Percentiles rank a stretch among this genome's conserved stretches.
These are phyloP conservation scores for Ganoderma leucocontextum DNA, from an alignment of 1,284 basidiomycete species.

Conservation along the genomic window DNA sequence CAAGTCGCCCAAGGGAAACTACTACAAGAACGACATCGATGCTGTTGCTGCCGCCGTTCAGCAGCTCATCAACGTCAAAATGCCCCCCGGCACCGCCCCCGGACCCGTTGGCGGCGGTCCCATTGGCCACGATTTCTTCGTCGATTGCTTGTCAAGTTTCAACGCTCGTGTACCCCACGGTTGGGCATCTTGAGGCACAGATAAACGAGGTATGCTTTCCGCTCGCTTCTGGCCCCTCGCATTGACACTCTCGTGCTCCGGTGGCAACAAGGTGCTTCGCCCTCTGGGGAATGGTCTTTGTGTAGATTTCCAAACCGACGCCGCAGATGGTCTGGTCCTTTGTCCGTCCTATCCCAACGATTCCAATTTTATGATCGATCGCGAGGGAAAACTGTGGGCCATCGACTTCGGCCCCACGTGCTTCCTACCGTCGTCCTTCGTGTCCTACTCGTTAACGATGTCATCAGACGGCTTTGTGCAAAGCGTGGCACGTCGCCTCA, in stretches of 20 bases:
- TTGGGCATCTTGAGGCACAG: not conserved
- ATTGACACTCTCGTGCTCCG: not conserved
- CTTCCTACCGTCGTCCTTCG: not conserved
- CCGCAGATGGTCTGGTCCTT: not conserved
- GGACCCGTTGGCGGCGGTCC: not conserved
- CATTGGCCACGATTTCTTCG: not conserved
- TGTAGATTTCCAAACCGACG: not conserved
- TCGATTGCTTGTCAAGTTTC: not conserved
- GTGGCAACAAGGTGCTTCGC: not conserved
- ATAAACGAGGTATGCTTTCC: not conserved
- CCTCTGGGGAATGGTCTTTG: not conserved
- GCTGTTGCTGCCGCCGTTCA: not conserved
- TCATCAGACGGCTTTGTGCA: not conserved
- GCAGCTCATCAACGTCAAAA: not conserved
- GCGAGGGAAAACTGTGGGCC: not conserved
- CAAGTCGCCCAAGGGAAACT: not conserved
- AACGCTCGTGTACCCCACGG: not conserved
- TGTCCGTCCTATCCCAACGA: not conserved
- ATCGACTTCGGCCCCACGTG: not conserved
- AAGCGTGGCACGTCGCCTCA: not conserved
- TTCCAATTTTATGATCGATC: not conserved
- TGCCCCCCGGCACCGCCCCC: not conserved
- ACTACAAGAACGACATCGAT: not conserved
- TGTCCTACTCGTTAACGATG: not conserved
- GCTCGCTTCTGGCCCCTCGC: not conserved